Percentiles rank a stretch among this genome's conserved stretches.
phyloP scores from a whole-genome alignment of 345 rosid genomes.

The Lumnitzera littorea region DNA sequence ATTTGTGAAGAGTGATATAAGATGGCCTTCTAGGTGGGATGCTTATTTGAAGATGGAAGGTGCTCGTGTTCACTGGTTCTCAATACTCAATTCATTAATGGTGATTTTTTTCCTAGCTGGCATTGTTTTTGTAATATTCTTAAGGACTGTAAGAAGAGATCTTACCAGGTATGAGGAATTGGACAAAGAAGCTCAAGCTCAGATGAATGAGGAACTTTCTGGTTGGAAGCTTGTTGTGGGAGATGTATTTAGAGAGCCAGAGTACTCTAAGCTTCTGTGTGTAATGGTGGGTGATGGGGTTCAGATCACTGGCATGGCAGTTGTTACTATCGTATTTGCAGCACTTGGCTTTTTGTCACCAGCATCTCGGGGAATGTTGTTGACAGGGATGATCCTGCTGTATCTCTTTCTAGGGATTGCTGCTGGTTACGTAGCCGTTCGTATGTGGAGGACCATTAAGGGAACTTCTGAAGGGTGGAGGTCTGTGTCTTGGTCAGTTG shows the following conservation, averaged over 20 bases:
- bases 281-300: slow-evolving; percentile 43
- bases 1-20: slow-evolving; percentile 33
- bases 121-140: slow-evolving; percentile 37
- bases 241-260: slow-evolving; percentile 43
- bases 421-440: slow-evolving; percentile 36
- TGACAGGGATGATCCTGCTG: slow-evolving; percentile 46
- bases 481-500: slow-evolving; percentile 35
- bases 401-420: slow-evolving; percentile 37
- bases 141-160: slow-evolving; percentile 40
- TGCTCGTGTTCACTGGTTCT: slow-evolving; percentile 44
- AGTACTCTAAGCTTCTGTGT: slow-evolving; percentile 32
- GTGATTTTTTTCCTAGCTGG: slow-evolving; percentile 40
- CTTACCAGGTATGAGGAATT: slow-evolving; percentile 39
- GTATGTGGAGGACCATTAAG: slow-evolving; percentile 35
- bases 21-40: slow-evolving; percentile 53
- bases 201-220: slow-evolving; percentile 44
- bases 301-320: slow-evolving; percentile 40
- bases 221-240: slow-evolving; percentile 57
- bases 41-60: slow-evolving; percentile 47
- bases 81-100: slow-evolving; percentile 39
- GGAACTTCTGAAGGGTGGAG: slow-evolving; percentile 42
- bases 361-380: slow-evolving; percentile 43
- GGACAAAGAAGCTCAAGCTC: slow-evolving; percentile 44
- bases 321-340: slow-evolving; percentile 37
- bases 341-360: slow-evolving; percentile 46